These are phyloP conservation scores for Pythium biforme DNA, from an alignment of 352 stramenopile species.

Conservation along the genomic window DNA sequence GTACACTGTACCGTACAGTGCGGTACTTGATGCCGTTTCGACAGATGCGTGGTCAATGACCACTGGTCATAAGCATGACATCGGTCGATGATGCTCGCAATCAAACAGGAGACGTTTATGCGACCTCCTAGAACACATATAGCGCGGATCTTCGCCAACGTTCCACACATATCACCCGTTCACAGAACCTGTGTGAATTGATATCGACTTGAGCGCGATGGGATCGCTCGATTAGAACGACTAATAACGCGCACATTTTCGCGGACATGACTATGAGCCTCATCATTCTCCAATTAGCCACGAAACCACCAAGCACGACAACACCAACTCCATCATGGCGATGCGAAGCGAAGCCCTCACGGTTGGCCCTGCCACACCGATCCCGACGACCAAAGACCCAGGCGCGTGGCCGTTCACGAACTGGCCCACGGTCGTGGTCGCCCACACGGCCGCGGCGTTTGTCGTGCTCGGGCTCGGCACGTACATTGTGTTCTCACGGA, in stretches of 20 bases:
- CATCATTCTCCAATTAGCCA: not conserved
- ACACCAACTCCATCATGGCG: not conserved
- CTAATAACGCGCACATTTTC: not conserved
- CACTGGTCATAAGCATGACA: not conserved
- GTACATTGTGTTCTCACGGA: constrained; percentile 1
- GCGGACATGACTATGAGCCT: no score
- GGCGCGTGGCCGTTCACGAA: constrained; percentile 9
- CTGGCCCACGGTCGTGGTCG: constrained; percentile 2
- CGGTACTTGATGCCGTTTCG: no score
- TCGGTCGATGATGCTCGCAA: constrained; percentile 4
- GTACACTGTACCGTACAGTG: no score
- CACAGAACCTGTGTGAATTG: not conserved
- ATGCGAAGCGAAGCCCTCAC: constrained; percentile 5
- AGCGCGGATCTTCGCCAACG: not conserved
- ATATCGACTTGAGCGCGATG: not conserved
- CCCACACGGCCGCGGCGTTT: constrained; percentile 13
- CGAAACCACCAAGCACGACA: not conserved
- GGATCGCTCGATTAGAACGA: no score
- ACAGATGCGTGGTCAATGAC: not conserved
- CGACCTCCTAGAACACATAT: not conserved
- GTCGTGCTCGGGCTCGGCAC: constrained; percentile 9
- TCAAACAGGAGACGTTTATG: not conserved
- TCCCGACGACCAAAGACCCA: constrained; percentile 6
- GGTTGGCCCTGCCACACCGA: not conserved
- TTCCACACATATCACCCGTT: no score